Conservation (phyloP, 805 yeast genomes). For the Metschnikowia cubensis region DNA sequence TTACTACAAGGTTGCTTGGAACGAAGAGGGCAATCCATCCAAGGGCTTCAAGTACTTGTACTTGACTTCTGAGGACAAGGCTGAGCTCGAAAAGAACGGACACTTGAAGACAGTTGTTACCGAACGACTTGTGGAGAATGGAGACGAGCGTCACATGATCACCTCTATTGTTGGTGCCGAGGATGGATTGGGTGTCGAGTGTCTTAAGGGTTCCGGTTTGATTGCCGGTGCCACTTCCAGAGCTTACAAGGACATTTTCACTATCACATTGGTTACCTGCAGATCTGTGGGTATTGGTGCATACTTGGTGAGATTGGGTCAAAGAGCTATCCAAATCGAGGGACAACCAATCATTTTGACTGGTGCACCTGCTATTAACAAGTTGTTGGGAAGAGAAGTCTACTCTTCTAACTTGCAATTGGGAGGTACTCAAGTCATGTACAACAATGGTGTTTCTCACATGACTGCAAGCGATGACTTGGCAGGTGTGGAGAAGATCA, state of each 20-base stretch:
- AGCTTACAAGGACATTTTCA: slow-evolving; percentile 96
- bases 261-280: slow-evolving; percentile 97
- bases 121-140: slow-evolving; percentile 77
- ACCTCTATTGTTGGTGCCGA: slow-evolving; percentile 87
- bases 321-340: slow-evolving; percentile 97
- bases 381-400: slow-evolving; percentile 93
- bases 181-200: slow-evolving; percentile 97
- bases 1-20: slow-evolving; percentile 89
- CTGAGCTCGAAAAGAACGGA: slow-evolving; percentile 53
- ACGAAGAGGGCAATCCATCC: slow-evolving; percentile 63
- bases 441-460: slow-evolving; percentile 96
- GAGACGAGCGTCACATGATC: slow-evolving; percentile 78
- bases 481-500: slow-evolving; percentile 91
- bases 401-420: slow-evolving; percentile 94
- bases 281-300: slow-evolving; percentile 99
- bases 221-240: slow-evolving; percentile 98
- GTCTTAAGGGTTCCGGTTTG: slow-evolving; percentile 95
- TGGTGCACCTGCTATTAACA: slow-evolving; percentile 99
- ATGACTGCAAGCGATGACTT: slow-evolving; percentile 94
- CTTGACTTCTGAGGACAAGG: slow-evolving; percentile 64
- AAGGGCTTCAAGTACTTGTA: slow-evolving; percentile 91
- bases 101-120: slow-evolving; percentile 62
- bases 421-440: slow-evolving; percentile 99
- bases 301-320: slow-evolving; percentile 94
- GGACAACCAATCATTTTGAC: slow-evolving; percentile 98